Evolutionary conservation across 2,329 filamentous ascomycete species (phyloP), one percentile per base, ranked within the genome.

Genomic region (Paramyrothecium roridum): DNA sequence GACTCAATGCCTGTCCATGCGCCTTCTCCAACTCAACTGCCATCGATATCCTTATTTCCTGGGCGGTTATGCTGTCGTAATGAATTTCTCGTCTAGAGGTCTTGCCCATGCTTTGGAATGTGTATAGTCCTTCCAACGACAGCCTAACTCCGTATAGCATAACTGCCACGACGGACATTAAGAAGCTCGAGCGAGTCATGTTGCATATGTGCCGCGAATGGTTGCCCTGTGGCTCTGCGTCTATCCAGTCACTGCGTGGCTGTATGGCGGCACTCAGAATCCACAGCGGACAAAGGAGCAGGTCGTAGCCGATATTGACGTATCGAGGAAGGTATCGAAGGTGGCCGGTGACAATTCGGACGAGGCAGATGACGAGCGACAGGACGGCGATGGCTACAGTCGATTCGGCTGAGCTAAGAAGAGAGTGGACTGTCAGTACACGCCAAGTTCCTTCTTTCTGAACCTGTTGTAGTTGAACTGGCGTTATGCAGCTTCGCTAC

Each of bases 301-400:
- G 10, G 43, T 71, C 70, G 60, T 72, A 72, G 2, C 66, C 26
- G 2, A 65, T 46, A 46, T 61, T 63, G 8, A 62, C 57, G 52
- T 56, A 65, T 23, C 58, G 58, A 0, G 65, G 61, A 3, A 68
- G 55, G 56, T 65, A 66, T 11, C 51, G 52, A 49, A 68, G 54
- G 17, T 57, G 55, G 3, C 57, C 50, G 53, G 68, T 63, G 45
- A 58, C 49, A 19, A 59, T 50, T 20, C 67, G 66, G 19, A 62
- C 59, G 48, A 66, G 40, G 50, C 68, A 57, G 16, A 71, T 53
- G 52, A 66, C 57, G 19, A 66, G 49, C n/a, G 63, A 61, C 4
- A 72, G 61, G n/a, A 69, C 56, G 6, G 68, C 62, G 16, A 67
- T 63, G 49, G 63, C 66, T 10, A 69, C 55, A 54, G 66, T 68